Percentiles rank a stretch among this genome's conserved stretches.
Evolutionary conservation across 2,329 filamentous ascomycete genomes (phyloP).

Genomic region (Hymenoscyphus fraxineus): DNA sequence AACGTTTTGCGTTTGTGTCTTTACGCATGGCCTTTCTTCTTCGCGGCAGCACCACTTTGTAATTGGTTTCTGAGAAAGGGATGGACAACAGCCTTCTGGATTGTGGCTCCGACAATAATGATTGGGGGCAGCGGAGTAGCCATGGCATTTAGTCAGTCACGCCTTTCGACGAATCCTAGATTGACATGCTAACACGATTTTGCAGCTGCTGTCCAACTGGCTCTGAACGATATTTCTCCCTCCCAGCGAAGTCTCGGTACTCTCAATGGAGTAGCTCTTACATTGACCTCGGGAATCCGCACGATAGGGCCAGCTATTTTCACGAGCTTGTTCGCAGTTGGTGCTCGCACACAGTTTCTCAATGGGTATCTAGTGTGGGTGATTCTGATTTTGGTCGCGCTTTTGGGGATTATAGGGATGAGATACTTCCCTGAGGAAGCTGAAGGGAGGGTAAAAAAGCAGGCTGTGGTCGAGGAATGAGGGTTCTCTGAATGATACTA

Average conservation of each 20-base stretch:
- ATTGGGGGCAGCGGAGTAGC: conserved; percentile 49
- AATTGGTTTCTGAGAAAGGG: conserved; percentile 53
- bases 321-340: conserved; percentile 64
- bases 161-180: neutral
- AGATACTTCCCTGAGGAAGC: conserved; percentile 36
- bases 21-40: conserved; percentile 60
- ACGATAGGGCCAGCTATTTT: conserved; percentile 64
- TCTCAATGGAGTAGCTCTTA: conserved; percentile 66
- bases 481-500: neutral
- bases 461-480: neutral
- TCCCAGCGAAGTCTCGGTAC: conserved; percentile 62
- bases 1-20: conserved; percentile 58
- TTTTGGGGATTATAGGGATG: conserved; percentile 32
- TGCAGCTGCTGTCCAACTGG: conserved; percentile 69
- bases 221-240: conserved; percentile 70
- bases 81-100: conserved; percentile 35
- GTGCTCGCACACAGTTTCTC: conserved; percentile 58
- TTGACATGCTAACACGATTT: conserved; percentile 33
- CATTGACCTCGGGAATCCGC: conserved; percentile 56
- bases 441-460: conserved; percentile 22
- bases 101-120: conserved; percentile 42
- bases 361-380: conserved; percentile 65
- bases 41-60: conserved; percentile 49
- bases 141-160: conserved; percentile 48
- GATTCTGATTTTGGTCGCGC: conserved; percentile 44